Percentiles rank a stretch among this genome's conserved stretches.
Evolutionary conservation across 2,329 filamentous ascomycete species (phyloP).

Genomic region (Verticillium longisporum): DNA sequence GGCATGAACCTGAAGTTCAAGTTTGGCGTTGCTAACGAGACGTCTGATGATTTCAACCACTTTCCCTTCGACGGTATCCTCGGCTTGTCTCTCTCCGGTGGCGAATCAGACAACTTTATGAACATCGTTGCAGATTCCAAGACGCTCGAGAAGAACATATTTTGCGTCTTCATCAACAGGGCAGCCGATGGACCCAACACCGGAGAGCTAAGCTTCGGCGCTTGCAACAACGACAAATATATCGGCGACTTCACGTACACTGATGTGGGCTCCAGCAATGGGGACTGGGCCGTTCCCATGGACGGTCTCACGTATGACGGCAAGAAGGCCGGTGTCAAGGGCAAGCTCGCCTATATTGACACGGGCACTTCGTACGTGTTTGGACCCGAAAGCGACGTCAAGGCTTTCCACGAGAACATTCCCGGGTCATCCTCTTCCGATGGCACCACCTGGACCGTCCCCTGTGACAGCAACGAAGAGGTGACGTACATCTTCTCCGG

Average conservation of each 20-base stretch:
- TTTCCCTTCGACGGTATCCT: conserved; percentile 88
- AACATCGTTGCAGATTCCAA: conserved; percentile 50
- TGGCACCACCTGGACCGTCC: conserved; percentile 61
- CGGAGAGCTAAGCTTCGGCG: conserved; percentile 74
- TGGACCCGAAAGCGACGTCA: conserved; percentile 60
- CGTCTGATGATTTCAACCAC: conserved; percentile 65
- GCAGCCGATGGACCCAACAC: conserved; percentile 57
- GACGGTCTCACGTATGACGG: conserved; percentile 60
- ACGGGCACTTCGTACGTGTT: conserved; percentile 79
- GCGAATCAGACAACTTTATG: conserved; percentile 60
- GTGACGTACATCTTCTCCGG: conserved; percentile 64
- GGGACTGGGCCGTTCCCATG: conserved; percentile 68
- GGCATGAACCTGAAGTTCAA: conserved; percentile 56
- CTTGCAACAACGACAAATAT: conserved; percentile 59
- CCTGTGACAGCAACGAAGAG: conserved; percentile 58
- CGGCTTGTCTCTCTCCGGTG: conserved; percentile 61
- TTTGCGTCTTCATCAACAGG: conserved; percentile 66
- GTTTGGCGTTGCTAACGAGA: conserved; percentile 67
- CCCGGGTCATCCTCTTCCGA: conserved; percentile 51
- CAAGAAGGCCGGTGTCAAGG: conserved; percentile 47
- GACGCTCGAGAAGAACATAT: conserved; percentile 55
- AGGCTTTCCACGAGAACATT: conserved; percentile 57
- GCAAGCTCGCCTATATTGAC: conserved; percentile 65
- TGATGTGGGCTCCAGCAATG: conserved; percentile 37
- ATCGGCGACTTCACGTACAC: conserved; percentile 64